Evolutionary conservation across 345 rosid genomes (phyloP), one percentile per base, ranked within the genome.

Genomic region (Brassica cretica): DNA sequence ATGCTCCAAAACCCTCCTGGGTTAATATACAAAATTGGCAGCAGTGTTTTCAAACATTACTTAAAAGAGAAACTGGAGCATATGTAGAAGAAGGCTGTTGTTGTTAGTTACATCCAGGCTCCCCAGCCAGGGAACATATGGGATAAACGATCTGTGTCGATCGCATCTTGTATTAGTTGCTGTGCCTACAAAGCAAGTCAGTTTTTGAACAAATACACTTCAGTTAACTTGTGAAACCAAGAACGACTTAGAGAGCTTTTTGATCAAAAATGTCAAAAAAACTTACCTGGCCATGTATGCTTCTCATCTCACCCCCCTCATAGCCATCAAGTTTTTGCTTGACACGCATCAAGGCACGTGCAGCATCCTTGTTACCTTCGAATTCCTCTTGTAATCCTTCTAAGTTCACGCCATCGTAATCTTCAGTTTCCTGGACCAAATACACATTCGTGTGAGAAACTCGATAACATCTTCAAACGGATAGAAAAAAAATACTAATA

Each of bases 111-210:
- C 88, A 93, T 72, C 98, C 98, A 93, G 70, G 98, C 93, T 83
- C 89, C 98, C 99, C 99, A 95, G 51, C 99, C 98, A 56, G 97
- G 86, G 85, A 88, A 95, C 98, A 95, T 83, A 76, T 84, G 98
- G 55, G 93, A 85, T 56, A 93, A 83, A 53, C 98, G 91, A 81
- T 95, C 98, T 0, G 92, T 79, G 76, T 91, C 97, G 29, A 84
- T 90, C 14, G 96, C 99, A 80, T 95, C 97, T 85, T 93, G 98
- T 80, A 95, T 91, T 19, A 93, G 90, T 85, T 95, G 99, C 75
- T 88, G 99, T 68, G 88, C 98, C 99, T 93, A 73, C 80, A 76
- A 58, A n/a, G 1, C 15, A 41, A 16, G 37, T 19, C 1, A 19
- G 14, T 49, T 32, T 35, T 68, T 11, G 24, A 29, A 19, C 33